Evolutionary conservation across 2,329 filamentous ascomycete species (phyloP), one percentile per base, ranked within the genome.

Genomic region (Raffaelea deltoideospora): DNA sequence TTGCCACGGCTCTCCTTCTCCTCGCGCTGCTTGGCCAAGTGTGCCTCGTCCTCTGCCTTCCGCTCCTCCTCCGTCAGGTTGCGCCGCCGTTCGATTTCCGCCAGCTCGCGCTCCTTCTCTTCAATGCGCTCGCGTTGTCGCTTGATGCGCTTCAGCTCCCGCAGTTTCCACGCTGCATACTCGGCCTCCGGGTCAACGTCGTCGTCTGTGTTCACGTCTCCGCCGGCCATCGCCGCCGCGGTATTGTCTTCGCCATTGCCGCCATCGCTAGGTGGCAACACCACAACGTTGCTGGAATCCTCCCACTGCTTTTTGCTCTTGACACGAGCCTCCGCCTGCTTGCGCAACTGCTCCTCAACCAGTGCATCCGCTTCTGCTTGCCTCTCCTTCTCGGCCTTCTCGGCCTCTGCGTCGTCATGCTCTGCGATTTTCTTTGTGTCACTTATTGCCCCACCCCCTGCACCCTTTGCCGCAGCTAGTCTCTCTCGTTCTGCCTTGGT

Each of bases 81-180:
- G 37, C 83, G 74, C 28, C 90, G 69, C 10, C 90, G 76, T 60
- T 96, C 90, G 26, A 93, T 69, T 58, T 96, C 88, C 36, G 85
- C 90, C 31, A 79, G 70, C 58, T 95, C 87, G 44, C 72, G 74
- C 61, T 98, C 90, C 24, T 76, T 74, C 45, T 70, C 72, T 53
- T 94, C 85, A 48, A 98, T 87, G 2, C 76, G 76, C 48, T 86
- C 77, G 20, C 90, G 76, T 48, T 90, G 82, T 35, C 90, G 76
- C 60, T 88, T 87, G 46, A 96, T 75, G 9, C 90, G 79, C 56
- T 79, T 79, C 30, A 98, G 67, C 59, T 98, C 90, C 34, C 90
- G 78, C 34, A 98, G 67, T 53, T 88, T 90, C 88, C 90, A 98
- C 0, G 87, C 86, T 7, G 86, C 86, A 43, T 79, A 73, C 56